Base-by-base conservation (phyloP, 2,329 filamentous ascomycete species). In the Emericellopsis cladophorae region DNA sequence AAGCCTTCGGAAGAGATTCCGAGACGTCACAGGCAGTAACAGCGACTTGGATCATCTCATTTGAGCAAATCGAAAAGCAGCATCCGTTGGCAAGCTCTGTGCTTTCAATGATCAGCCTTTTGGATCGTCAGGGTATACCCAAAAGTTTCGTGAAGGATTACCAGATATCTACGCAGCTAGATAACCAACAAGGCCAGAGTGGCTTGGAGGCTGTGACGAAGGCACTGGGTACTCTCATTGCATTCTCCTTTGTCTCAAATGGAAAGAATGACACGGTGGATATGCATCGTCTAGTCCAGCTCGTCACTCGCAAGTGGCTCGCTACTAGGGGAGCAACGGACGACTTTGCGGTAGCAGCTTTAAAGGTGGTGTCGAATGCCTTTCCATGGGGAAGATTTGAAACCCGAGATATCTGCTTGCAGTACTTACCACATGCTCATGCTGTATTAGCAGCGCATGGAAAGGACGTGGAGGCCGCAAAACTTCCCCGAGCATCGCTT, bases 271-370 rank as follows among this genome's bases (percentile, higher is more conserved):
- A 46, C 0, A 39, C 32, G 6, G 42, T 55, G 4, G 42, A 54
- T 8, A 56, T 63, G 49, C 59, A 62, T 39, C 53, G 55, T 1
- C 54, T 63, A 0, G 49, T 63, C 0, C 59, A 63, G 11, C 37
- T 62, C 6, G 52, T 55, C 0, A 59, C 56, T 0, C 50, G 44
- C 4, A 54, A 50, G 31, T 61, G 58, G 52, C 42, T 63, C 3
- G 7, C 7, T 0, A 29, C 40, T 0, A 44, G 51, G 24, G 43
- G 38, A 2, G 44, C 3, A 0, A 40, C 46, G 7, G 1, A 6
- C 1, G 22, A 42, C 2, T 57, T 53, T 10, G 41, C 45, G 18
- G 18, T 21, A 21, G 18, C 5, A 21, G 18, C 18, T 21, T 21
- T 21, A 21, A 21, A 21, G 18, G 18, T 21, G 18, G 18, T 21